Evolutionary conservation across 2,329 filamentous ascomycete genomes (phyloP).

Genomic region (Colletotrichum tropicicola): DNA sequence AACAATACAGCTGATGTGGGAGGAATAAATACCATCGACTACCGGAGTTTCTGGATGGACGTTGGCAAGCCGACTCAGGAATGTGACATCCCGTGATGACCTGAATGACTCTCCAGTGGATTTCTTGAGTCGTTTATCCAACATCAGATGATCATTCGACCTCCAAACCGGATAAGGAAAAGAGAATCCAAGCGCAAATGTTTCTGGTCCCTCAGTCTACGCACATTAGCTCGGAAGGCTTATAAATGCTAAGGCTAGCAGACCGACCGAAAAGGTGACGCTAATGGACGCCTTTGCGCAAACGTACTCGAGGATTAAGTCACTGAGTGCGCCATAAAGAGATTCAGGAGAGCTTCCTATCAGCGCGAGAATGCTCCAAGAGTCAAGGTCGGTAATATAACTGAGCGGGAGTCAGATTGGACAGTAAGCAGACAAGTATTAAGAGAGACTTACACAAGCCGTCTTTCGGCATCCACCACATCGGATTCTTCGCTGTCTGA

Average conservation of each 20-base stretch:
- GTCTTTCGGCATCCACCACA: neutral
- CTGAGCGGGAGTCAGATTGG: neutral
- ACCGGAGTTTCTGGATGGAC: accelerated
- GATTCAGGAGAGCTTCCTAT: neutral
- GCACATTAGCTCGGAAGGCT: neutral
- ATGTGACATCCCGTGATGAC: neutral
- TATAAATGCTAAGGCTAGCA: too few relatives aligned
- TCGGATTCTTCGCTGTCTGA: neutral
- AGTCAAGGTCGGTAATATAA: neutral
- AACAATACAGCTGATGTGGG: neutral
- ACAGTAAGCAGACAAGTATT: too few relatives aligned
- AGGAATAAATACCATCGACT: neutral
- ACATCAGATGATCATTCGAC: neutral
- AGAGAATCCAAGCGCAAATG: neutral
- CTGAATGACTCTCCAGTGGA: neutral
- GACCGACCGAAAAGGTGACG: neutral
- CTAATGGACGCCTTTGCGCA: neutral
- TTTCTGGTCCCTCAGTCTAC: neutral
- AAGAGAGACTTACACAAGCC: slow-evolving; percentile 6
- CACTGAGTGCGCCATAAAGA: neutral
- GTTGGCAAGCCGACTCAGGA: neutral
- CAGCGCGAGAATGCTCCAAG: neutral
- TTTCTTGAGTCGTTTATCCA: neutral
- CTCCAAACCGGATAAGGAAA: neutral
- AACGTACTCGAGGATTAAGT: neutral